phyloP scores from a whole-genome alignment of 2,329 filamentous ascomycete species.

The Cladosporium sp. region DNA sequence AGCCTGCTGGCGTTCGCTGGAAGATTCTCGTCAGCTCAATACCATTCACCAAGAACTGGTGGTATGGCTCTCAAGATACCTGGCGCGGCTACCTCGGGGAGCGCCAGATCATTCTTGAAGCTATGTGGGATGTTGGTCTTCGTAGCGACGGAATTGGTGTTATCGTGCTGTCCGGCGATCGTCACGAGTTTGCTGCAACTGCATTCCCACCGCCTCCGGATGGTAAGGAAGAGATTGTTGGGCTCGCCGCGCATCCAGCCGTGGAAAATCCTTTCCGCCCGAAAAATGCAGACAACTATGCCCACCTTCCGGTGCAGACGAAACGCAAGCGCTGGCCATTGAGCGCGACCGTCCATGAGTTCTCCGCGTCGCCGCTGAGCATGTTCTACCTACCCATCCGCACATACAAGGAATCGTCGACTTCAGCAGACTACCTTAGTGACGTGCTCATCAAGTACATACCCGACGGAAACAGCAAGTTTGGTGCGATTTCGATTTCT shows the following conservation, averaged over 20 bases:
- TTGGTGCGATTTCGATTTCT: constrained; percentile 78
- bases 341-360: constrained; percentile 75
- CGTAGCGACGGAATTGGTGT: constrained; percentile 72
- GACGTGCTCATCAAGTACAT: constrained; percentile 86
- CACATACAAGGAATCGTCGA: constrained; percentile 69
- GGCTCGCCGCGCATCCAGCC: constrained; percentile 24
- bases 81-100: constrained; percentile 92
- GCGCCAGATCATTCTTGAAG: constrained; percentile 75
- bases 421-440: constrained; percentile 61
- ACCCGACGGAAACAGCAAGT: constrained; percentile 84
- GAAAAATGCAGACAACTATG: constrained; percentile 8
- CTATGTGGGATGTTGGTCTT: constrained; percentile 85
- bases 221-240: constrained; percentile 46
- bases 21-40: constrained; percentile 89
- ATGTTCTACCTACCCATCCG: constrained; percentile 90
- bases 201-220: constrained; percentile 61
- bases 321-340: constrained; percentile 54
- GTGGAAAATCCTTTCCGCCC: constrained; percentile 16
- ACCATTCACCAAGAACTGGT: constrained; percentile 98
- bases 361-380: constrained; percentile 84
- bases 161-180: constrained; percentile 81
- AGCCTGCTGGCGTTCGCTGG: constrained; percentile 80
- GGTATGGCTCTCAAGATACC: constrained; percentile 80
- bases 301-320: constrained; percentile 23
- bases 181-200: constrained; percentile 96